Percentiles rank a stretch among this genome's conserved stretches.
Evolutionary conservation across 768 basidiomycete species (phyloP).

Genomic region (Sarcodon sp.): DNA sequence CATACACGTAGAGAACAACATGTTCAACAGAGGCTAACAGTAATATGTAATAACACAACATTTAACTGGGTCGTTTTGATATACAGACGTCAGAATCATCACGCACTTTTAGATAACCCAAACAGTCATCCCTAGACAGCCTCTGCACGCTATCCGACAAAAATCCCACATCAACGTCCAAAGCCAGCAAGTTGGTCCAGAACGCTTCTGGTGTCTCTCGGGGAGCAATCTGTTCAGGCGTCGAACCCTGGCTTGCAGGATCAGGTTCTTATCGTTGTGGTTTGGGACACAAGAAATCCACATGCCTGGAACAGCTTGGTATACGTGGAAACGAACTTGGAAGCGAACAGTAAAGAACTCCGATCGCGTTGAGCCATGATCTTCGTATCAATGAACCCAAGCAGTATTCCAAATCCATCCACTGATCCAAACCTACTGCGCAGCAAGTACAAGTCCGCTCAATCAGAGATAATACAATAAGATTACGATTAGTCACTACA

Average conservation of each 20-base stretch:
- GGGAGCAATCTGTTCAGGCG: conserved; percentile 29
- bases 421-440: too few species aligned
- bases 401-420: too few species aligned
- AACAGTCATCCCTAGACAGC: conserved; percentile 34
- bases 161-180: conserved; percentile 38
- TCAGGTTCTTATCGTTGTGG: not conserved
- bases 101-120: conserved; percentile 38
- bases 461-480: too few species aligned
- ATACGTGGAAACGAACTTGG: conserved; percentile 35
- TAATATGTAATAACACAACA: too few species aligned
- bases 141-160: conserved; percentile 25
- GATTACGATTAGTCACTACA: too few species aligned
- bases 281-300: not conserved
- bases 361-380: not conserved
- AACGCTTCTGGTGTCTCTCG: conserved; percentile 29
- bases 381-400: too few species aligned
- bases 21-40: conserved; percentile 36
- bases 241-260: conserved; percentile 21
- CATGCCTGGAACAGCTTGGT: conserved; percentile 34
- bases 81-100: not conserved
- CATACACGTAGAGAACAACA: conserved; percentile 35
- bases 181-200: conserved; percentile 37
- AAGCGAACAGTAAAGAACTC: conserved; percentile 17
- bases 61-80: conserved; percentile 5
- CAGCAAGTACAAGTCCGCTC: too few species aligned